Percentiles rank a stretch among this genome's conserved stretches.
These are phyloP conservation scores for Quercus cerris DNA, from an alignment of 306 rosid genomes.

Conservation along the genomic window DNA sequence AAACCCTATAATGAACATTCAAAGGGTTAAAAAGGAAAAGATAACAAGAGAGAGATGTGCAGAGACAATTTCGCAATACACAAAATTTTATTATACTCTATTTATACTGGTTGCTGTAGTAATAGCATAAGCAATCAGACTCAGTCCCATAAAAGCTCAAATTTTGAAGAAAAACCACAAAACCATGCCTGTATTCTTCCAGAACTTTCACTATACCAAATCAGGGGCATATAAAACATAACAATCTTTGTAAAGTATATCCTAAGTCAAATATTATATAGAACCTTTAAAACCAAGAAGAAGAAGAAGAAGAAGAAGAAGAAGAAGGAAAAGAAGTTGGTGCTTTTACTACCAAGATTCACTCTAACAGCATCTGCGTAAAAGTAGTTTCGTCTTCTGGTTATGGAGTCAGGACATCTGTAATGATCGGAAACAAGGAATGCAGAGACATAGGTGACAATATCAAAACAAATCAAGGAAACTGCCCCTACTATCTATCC, in stretches of 20 bases:
- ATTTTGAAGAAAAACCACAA: constrained; percentile 52
- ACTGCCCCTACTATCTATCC: constrained; percentile 71
- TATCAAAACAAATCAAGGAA: constrained; percentile 40
- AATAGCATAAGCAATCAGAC: constrained; percentile 48
- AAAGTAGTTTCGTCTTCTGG: constrained; percentile 49
- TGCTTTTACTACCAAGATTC: constrained; percentile 48
- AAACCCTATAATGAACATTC: too few species aligned
- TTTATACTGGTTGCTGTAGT: constrained; percentile 57
- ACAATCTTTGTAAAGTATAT: neutral
- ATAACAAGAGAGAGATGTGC: too few species aligned
- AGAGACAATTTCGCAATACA: neutral
- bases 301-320: too few species aligned
- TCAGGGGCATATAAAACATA: constrained; percentile 12
- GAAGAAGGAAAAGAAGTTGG: neutral
- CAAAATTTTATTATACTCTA: neutral
- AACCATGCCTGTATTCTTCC: constrained; percentile 45
- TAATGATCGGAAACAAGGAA: constrained; percentile 59
- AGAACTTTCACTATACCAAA: constrained; percentile 34
- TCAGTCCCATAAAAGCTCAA: constrained; percentile 57
- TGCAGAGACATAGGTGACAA: constrained; percentile 54
- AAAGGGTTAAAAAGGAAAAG: neutral
- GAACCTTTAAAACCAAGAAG: neutral
- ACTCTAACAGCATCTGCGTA: constrained; percentile 55
- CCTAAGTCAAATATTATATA: constrained; percentile 2
- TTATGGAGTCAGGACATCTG: constrained; percentile 47